Percentiles rank a stretch among this genome's conserved stretches.
Conservation (phyloP, 441 rosid species). For the Populus hybrid region DNA sequence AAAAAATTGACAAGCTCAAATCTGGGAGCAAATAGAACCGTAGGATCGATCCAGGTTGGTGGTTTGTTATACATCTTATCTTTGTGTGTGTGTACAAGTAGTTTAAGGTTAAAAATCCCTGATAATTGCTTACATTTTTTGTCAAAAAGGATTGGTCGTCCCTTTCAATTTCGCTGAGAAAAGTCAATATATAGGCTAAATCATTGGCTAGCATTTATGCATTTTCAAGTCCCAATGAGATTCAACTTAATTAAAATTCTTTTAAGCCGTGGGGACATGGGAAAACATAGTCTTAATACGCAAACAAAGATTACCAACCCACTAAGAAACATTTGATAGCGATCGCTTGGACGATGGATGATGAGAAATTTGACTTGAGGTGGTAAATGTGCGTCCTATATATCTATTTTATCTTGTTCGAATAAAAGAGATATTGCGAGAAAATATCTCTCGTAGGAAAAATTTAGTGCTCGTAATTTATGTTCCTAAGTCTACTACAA, state of each 20-base stretch:
- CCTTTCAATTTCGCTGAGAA: not conserved
- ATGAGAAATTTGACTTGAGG: not conserved
- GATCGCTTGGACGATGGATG: not conserved
- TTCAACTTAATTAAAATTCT: not conserved
- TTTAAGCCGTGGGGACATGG: not conserved
- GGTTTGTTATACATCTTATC: not conserved
- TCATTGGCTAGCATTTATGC: not conserved
- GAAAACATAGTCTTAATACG: not conserved
- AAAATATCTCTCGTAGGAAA: no score
- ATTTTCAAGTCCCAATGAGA: not conserved
- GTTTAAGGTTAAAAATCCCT: not conserved
- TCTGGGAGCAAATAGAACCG: not conserved
- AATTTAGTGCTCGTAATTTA: no score
- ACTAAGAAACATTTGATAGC: not conserved
- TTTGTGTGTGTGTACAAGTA: not conserved
- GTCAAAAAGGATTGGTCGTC: not conserved
- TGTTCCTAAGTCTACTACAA: no score
- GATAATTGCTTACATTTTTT: not conserved
- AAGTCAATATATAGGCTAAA: not conserved
- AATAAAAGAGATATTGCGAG: no score
- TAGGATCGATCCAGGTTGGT: not conserved
- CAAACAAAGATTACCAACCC: not conserved
- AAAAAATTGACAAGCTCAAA: not conserved
- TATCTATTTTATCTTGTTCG: not conserved
- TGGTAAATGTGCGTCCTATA: not conserved